phyloP scores from a whole-genome alignment of 345 rosid species.

The Eucalyptus marginata region DNA sequence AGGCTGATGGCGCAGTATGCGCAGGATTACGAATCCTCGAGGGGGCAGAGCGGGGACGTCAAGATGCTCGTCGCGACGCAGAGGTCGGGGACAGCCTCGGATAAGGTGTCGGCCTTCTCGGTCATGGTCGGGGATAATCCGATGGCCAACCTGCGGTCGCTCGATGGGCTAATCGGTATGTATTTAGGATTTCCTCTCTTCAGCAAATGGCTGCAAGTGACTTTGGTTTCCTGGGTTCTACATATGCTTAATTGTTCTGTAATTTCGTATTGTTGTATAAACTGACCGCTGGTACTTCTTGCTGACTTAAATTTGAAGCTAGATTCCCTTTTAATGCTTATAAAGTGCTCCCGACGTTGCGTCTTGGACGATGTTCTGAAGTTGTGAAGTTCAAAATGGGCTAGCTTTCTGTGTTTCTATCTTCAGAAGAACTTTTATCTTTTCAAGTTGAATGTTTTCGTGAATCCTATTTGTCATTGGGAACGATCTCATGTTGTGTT shows the following conservation, averaged over 20 bases:
- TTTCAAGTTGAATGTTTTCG: neutral
- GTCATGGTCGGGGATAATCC: conserved; percentile 87
- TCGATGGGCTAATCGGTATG: conserved; percentile 85
- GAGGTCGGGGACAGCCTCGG: conserved; percentile 90
- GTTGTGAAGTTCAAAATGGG: neutral
- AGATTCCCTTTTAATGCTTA: neutral
- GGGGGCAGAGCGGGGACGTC: conserved; percentile 74
- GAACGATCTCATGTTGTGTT: neutral
- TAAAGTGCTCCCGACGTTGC: no score
- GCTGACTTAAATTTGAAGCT: no score
- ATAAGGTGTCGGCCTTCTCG: conserved; percentile 86
- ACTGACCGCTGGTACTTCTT: no score
- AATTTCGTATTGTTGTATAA: neutral
- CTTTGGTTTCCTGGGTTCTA: neutral
- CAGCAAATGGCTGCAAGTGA: neutral
- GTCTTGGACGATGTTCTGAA: neutral
- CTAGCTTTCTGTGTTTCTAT: neutral
- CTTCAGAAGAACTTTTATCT: neutral
- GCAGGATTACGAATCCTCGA: conserved; percentile 45
- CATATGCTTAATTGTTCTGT: neutral
- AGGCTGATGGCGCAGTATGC: conserved; percentile 71
- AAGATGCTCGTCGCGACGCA: conserved; percentile 82
- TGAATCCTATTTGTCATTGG: neutral
- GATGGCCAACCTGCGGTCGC: conserved; percentile 78
- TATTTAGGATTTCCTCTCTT: neutral